phyloP scores from a whole-genome alignment of 805 yeast genomes.

The Candida yuanshanica region DNA sequence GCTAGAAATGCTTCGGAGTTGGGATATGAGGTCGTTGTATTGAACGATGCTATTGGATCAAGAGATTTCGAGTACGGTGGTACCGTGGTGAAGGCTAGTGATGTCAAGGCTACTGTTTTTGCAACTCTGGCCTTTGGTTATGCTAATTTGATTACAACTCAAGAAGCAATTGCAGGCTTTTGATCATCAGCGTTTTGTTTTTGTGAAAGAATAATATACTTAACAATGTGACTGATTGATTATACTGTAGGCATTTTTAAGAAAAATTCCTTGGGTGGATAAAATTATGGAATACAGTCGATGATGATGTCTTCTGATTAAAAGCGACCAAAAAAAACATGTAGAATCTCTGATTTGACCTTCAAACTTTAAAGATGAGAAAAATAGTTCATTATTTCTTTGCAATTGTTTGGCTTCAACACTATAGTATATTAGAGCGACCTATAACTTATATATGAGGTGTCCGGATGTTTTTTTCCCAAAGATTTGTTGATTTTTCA shows the following conservation, averaged over 20 bases:
- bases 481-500: not conserved
- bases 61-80: slow-evolving; percentile 16
- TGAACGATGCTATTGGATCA: slow-evolving; percentile 17
- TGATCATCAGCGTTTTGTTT: not conserved
- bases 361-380: too few species aligned
- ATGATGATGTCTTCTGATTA: too few species aligned
- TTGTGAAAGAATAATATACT: not conserved
- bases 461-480: not conserved
- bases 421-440: too few species aligned
- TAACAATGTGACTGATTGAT: too few species aligned
- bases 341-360: too few species aligned
- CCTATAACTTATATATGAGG: too few species aligned
- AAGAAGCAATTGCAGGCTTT: slow-evolving; percentile 3
- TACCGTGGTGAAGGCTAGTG: slow-evolving; percentile 6
- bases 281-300: too few species aligned
- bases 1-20: slow-evolving; percentile 15
- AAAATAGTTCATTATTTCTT: too few species aligned
- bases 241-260: too few species aligned
- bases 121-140: slow-evolving; percentile 16
- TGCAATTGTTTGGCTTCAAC: too few species aligned
- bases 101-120: slow-evolving; percentile 11
- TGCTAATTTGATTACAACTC: slow-evolving; percentile 7
- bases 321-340: too few species aligned
- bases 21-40: slow-evolving; percentile 12
- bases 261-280: too few species aligned